These are phyloP conservation scores for Alternaria novae-zelandiae DNA, from an alignment of 2,329 filamentous ascomycete genomes.

Conservation along the genomic window DNA sequence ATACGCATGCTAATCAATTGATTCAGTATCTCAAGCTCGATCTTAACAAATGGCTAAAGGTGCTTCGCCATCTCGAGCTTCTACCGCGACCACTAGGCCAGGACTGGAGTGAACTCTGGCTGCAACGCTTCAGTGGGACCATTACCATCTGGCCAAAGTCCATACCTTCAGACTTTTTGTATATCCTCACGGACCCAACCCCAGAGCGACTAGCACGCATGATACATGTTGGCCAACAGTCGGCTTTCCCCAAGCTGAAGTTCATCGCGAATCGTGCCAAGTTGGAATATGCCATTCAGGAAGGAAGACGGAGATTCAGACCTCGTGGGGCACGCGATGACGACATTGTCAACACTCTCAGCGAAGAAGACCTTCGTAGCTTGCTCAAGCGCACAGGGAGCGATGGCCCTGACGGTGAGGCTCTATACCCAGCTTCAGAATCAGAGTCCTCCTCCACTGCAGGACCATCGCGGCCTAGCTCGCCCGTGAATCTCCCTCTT, in stretches of 20 bases:
- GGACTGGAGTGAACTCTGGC: constrained; percentile 96
- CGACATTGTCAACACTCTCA: constrained; percentile 49
- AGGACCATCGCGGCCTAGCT: constrained; percentile 32
- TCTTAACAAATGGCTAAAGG: constrained; percentile 96
- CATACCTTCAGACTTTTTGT: constrained; percentile 77
- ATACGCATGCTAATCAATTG: neutral
- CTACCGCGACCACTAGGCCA: constrained; percentile 89
- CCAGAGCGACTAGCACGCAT: constrained; percentile 78
- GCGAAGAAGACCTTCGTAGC: constrained; percentile 54
- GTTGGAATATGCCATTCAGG: constrained; percentile 72
- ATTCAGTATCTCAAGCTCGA: constrained; percentile 86
- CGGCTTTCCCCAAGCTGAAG: constrained; percentile 87
- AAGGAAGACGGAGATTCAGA: constrained; percentile 58
- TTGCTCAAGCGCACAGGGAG: constrained; percentile 46
- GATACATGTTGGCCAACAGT: constrained; percentile 89
- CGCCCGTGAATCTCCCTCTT: constrained; percentile 34
- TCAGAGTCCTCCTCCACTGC: constrained; percentile 42
- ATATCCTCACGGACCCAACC: constrained; percentile 85
- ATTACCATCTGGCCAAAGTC: constrained; percentile 96
- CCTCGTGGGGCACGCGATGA: constrained; percentile 38
- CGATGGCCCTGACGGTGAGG: constrained; percentile 15
- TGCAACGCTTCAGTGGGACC: constrained; percentile 92
- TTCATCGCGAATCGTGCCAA: constrained; percentile 89
- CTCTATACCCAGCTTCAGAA: constrained; percentile 28
- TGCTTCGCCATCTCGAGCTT: constrained; percentile 88